These are phyloP conservation scores for Achaetomiella virescens DNA, from an alignment of 495 filamentous ascomycete species.

Conservation along the genomic window DNA sequence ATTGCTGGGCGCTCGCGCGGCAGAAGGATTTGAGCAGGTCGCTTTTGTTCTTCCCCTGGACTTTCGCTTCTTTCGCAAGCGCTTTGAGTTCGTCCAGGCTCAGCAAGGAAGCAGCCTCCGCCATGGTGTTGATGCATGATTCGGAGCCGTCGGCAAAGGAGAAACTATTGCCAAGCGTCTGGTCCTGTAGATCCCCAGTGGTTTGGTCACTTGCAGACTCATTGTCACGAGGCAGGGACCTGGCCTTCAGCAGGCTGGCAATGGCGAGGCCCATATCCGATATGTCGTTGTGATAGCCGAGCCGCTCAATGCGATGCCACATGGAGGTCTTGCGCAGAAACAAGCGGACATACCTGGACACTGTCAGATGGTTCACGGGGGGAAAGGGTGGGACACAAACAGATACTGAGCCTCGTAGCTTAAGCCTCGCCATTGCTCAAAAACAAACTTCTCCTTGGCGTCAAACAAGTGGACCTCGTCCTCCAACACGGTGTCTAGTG, in stretches of 20 bases:
- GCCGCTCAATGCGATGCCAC: constrained; percentile 77
- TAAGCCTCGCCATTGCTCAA: constrained; percentile 65
- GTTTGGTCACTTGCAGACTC: not conserved
- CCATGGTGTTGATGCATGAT: constrained; percentile 64
- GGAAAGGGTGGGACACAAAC: constrained; percentile 45
- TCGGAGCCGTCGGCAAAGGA: constrained; percentile 75
- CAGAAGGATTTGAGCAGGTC: constrained; percentile 69
- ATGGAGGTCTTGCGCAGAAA: constrained; percentile 92
- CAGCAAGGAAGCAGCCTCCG: constrained; percentile 78
- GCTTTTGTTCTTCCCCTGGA: constrained; percentile 83
- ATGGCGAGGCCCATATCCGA: constrained; percentile 62
- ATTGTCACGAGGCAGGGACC: constrained; percentile 4
- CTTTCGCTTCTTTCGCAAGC: constrained; percentile 79
- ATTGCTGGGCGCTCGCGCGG: constrained; percentile 64
- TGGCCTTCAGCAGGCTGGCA: constrained; percentile 41
- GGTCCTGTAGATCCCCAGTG: constrained; percentile 33
- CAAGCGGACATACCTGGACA: constrained; percentile 70
- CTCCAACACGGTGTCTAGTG: constrained; percentile 80
- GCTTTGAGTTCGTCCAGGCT: constrained; percentile 78
- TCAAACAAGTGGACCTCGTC: constrained; percentile 88
- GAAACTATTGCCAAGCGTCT: constrained; percentile 48
- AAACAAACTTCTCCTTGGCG: constrained; percentile 69
- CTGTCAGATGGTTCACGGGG: constrained; percentile 5
- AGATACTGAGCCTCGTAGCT: constrained; percentile 87
- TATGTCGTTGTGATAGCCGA: constrained; percentile 80